Base-by-base conservation (phyloP, 1,284 basidiomycete species). In the Ustilago curta region DNA sequence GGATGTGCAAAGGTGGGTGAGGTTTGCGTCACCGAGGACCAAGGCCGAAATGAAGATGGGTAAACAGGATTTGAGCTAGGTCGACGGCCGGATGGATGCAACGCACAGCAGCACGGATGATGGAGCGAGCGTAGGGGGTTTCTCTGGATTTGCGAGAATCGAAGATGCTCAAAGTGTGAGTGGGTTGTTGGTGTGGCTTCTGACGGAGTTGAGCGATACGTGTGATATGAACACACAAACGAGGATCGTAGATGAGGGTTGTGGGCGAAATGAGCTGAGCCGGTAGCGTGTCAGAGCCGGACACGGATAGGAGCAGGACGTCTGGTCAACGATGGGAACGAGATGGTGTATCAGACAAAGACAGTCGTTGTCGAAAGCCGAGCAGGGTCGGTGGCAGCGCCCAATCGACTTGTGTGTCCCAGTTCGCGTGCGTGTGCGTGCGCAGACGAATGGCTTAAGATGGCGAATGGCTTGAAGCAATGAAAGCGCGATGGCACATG, bases 1-100 rank as follows among this genome's bases (percentile, higher is more conserved):
- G 19, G 29, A 54, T 21, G 12, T 16, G 42, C 4, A n/a, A 8
- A 68, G 37, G 57, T 57, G 59, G 50, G 57, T 57, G 59, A 50
- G 50, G 19, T 48, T 42, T 52, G 51, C 16, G 27, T 48, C 19
- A 53, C 29, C 42, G 42, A 21, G n/a, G 4, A 3, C 11, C 37
- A 54, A 31, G 3, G 43, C 52, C 52, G 52, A 43, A 42, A 40
- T 27, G 50, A 50, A 32, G 48, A 31, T 19, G 8, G 32, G 48
- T 32, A 44, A 59, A 65, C 43, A 59, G 47, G 45, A 31, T 53
- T 59, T 39, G 29, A 19, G 44, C 31, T 31, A 53, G 21, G 57
- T 51, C 53, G 64, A 43, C 27, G 39, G 23, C 31, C 58, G 54
- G 49, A 31, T 8, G 40, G 23, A 40, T 18, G 27, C 48, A 16